phyloP scores from a whole-genome alignment of 768 basidiomycete species.

The Boletus barrowsii region DNA sequence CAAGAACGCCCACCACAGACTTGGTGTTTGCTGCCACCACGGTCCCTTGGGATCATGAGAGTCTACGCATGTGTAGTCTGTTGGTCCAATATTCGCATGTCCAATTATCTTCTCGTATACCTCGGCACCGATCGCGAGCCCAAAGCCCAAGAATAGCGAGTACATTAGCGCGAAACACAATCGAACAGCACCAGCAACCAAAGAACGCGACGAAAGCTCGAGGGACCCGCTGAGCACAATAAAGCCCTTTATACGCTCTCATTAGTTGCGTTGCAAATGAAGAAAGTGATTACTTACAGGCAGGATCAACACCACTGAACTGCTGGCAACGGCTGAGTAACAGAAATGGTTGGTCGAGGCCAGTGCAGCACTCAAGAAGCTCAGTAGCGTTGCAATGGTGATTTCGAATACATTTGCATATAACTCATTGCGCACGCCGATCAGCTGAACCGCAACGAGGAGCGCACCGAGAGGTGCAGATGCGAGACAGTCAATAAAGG shows the following conservation, averaged over 20 bases:
- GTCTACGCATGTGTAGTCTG: constrained; percentile 58
- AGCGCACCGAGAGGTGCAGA: constrained; percentile 74
- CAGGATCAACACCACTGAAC: constrained; percentile 75
- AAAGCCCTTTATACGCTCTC: constrained; percentile 43
- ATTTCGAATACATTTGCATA: constrained; percentile 84
- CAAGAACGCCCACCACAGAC: constrained; percentile 71
- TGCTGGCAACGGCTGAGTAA: constrained; percentile 76
- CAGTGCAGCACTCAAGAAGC: constrained; percentile 75
- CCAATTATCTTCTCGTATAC: constrained; percentile 59
- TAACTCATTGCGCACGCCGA: constrained; percentile 71
- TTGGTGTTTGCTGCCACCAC: constrained; percentile 76
- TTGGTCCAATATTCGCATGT: constrained; percentile 42
- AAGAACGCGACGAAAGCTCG: constrained; percentile 76
- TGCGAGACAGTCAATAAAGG: constrained; percentile 72
- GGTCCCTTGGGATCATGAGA: constrained; percentile 56
- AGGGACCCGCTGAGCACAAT: constrained; percentile 71
- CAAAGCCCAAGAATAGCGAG: constrained; percentile 76
- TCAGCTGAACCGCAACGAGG: constrained; percentile 67
- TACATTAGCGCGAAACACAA: constrained; percentile 79
- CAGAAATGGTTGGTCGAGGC: constrained; percentile 69
- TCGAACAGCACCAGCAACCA: constrained; percentile 81
- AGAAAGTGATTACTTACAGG: constrained; percentile 44
- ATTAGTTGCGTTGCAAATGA: neutral
- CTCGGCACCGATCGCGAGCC: constrained; percentile 75
- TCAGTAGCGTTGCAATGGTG: constrained; percentile 73